These are phyloP conservation scores for Xanthoparmelia taractica DNA, from an alignment of 495 filamentous ascomycete genomes.

Conservation along the genomic window DNA sequence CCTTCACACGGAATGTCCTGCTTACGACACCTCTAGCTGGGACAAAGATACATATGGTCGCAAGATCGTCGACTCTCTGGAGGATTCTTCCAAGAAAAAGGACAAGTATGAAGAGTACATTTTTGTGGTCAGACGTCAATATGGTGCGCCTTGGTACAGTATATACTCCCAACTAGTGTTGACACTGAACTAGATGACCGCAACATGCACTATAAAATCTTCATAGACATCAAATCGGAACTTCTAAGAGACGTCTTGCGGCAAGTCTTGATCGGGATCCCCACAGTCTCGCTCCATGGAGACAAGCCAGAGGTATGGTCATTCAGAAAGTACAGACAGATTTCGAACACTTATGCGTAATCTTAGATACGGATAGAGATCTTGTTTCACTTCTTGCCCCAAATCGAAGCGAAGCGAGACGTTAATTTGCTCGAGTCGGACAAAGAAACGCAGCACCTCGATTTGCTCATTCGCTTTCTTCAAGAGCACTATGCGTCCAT, in stretches of 20 bases:
- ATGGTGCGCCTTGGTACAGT: neutral
- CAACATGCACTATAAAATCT: conserved; percentile 25
- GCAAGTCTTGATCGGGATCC: conserved; percentile 28
- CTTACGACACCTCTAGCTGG: conserved; percentile 2
- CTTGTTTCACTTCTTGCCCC: conserved; percentile 32
- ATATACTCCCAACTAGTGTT: neutral
- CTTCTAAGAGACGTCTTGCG: conserved; percentile 31
- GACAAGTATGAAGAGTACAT: conserved; percentile 15
- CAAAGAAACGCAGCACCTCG: conserved; percentile 28
- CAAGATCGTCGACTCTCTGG: conserved; percentile 15
- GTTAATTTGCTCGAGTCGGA: conserved; percentile 4
- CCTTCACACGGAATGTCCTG: neutral
- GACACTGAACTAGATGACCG: conserved; percentile 7
- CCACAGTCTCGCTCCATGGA: conserved; percentile 31
- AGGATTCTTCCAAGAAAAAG: conserved; percentile 11
- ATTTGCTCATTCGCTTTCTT: conserved; percentile 37
- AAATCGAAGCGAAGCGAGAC: conserved; percentile 26
- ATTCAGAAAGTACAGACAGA: too few species aligned
- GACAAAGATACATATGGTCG: conserved; percentile 16
- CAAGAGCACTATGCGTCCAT: conserved; percentile 32
- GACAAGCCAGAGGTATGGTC: conserved; percentile 23
- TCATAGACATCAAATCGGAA: conserved; percentile 24
- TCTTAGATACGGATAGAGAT: conserved; percentile 21
- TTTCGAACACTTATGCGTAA: neutral
- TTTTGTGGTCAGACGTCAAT: conserved; percentile 12